These are phyloP conservation scores for Colletotrichum aenigma DNA, from an alignment of 2,329 filamentous ascomycete species.

Conservation along the genomic window DNA sequence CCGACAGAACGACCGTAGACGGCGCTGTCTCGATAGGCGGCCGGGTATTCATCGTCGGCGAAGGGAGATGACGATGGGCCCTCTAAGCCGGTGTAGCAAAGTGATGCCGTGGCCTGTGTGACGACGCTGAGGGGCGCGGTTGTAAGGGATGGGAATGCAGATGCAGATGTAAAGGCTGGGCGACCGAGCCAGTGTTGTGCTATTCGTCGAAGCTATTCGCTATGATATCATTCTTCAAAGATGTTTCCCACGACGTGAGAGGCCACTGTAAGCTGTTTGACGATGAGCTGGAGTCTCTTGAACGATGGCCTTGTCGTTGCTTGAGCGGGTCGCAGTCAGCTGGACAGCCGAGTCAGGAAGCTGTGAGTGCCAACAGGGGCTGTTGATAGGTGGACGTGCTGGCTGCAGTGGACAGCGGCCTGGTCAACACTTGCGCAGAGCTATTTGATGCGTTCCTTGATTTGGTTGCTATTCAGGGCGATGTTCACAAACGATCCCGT, in stretches of 20 bases:
- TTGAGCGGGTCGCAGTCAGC: slow-evolving; percentile 10
- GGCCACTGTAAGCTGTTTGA: background rate
- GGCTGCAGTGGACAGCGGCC: background rate
- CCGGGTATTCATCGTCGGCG: slow-evolving; percentile 80
- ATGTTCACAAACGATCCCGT: background rate
- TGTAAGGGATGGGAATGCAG: background rate
- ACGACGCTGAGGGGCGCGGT: background rate
- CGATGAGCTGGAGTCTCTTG: background rate
- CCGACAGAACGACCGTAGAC: slow-evolving; percentile 78
- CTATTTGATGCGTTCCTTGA: background rate
- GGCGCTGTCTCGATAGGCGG: slow-evolving; percentile 80
- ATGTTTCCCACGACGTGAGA: background rate
- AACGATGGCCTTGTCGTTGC: background rate
- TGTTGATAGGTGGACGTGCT: background rate
- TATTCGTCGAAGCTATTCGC: background rate
- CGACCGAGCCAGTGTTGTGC: background rate
- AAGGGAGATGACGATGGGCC: background rate
- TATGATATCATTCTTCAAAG: slow-evolving; percentile 9
- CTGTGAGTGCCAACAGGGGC: background rate
- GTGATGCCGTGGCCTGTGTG: background rate
- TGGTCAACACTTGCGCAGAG: background rate
- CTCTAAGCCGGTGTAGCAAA: background rate
- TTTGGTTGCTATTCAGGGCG: background rate
- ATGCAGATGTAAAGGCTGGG: background rate
- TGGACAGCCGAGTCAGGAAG: slow-evolving; percentile 16